Evolutionary conservation across 345 rosid genomes (phyloP).

Genomic region (Aquilaria yunnanensis): DNA sequence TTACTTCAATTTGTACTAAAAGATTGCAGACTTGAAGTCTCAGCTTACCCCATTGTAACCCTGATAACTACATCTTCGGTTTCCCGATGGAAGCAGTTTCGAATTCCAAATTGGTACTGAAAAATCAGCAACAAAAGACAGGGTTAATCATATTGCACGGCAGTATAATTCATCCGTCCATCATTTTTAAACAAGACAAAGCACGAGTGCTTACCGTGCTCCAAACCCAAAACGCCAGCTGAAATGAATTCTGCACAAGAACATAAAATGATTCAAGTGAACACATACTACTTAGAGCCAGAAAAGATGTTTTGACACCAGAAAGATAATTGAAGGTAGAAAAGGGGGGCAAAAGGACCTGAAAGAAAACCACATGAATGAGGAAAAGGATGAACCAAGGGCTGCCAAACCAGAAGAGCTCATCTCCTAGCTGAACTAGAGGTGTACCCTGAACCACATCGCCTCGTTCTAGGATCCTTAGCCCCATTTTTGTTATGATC

Average conservation of each 20-base stretch:
- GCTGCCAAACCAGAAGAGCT: constrained; percentile 47
- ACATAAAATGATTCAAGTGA: background rate
- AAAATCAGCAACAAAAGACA: background rate
- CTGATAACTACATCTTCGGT: constrained; percentile 4
- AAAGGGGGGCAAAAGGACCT: constrained; percentile 21
- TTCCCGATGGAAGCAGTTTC: constrained; percentile 22
- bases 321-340: too few relatives aligned
- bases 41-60: constrained; percentile 17
- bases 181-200: background rate
- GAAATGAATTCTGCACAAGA: constrained; percentile 37
- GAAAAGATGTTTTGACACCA: too few relatives aligned
- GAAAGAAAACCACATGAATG: constrained; percentile 41
- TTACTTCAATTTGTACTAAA: background rate
- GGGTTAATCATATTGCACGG: too few relatives aligned
- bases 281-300: too few relatives aligned
- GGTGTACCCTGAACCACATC: constrained; percentile 41
- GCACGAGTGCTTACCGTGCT: constrained; percentile 22
- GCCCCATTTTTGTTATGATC: constrained; percentile 49
- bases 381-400: constrained; percentile 39
- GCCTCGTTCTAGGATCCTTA: constrained; percentile 23
- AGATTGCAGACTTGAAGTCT: background rate
- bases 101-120: constrained; percentile 21
- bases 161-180: too few relatives aligned
- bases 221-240: constrained; percentile 42
- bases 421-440: constrained; percentile 45